Evolutionary conservation across 176 grass and related monocot species (phyloP), one percentile per base, ranked within the genome.

Genomic region (Phyllostachys edulis): DNA sequence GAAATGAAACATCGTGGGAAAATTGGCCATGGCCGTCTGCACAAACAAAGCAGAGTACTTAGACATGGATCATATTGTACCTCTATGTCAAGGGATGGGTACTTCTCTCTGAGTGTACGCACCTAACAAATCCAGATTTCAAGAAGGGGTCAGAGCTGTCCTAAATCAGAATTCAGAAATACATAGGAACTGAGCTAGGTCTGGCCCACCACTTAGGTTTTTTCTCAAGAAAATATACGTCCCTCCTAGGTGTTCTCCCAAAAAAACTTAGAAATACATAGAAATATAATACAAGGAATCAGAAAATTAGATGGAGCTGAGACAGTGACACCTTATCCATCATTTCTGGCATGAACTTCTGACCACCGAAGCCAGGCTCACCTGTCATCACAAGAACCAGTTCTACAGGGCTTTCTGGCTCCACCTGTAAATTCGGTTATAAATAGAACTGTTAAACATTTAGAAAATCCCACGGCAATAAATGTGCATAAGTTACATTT

Each of bases 311-410:
- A 67, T 24, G 39, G 18, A n/a, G 81, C 13, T 59, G 57, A 18
- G 27, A 26, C 42, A 52, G 72, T 47, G 56, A 36, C 50, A 99
- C 96, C 91, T 99, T 99, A 36, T 99, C 91, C 96, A 99, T 99
- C 90, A 90, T 96, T 81, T 94, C 93, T 70, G 87, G 96, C 96
- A 99, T 99, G 82, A 99, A 99, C 55, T 96, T 96, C 72, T 99
- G 93, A 27, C 96, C 96, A 84, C 93, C 96, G 82, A 99, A 99
- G 52, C 96, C 96, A 84, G 96, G 96, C 68, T 99, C 96, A 4
- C 96, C 96, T 17, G 96, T 99, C 96, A 96, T 99, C 70, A 99
- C 91, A 29, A 99, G 93, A 86, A 99, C 96, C 78, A 99, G 8
- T 56, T 99, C 96, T 36, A 99, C 96, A 1, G 93, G 90, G 85